A percentile compares a stretch with the other conserved stretches of the same genome.
phyloP scores from a whole-genome alignment of 1,284 basidiomycete species.

The Grifola frondosa region DNA sequence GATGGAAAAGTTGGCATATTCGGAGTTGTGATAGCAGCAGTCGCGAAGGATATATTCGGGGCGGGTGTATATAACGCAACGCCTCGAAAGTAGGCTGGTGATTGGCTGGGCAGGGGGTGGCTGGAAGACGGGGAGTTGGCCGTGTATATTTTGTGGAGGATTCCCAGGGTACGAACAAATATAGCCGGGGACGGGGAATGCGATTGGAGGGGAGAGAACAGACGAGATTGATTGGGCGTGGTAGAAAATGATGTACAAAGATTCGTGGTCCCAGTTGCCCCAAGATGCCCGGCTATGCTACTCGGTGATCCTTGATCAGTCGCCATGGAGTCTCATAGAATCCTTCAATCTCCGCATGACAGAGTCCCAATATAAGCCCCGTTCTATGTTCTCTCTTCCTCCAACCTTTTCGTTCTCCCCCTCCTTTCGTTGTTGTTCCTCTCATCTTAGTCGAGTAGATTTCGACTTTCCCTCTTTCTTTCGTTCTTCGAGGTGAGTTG shows the following conservation, averaged over 20 bases:
- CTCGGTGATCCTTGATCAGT: conserved; percentile 23
- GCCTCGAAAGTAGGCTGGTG: conserved; percentile 2
- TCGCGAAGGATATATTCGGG: conserved; percentile 15
- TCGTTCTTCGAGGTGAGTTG: conserved; percentile 47
- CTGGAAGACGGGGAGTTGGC: background rate
- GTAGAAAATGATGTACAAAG: no score
- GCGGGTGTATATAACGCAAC: background rate
- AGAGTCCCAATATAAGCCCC: conserved; percentile 16
- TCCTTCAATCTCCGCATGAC: conserved; percentile 14
- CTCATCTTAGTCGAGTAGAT: conserved; percentile 59
- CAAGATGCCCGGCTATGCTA: conserved; percentile 1
- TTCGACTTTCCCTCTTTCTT: conserved; percentile 50
- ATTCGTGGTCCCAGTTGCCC: no score
- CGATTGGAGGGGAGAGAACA: no score
- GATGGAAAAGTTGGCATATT: background rate
- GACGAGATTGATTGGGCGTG: no score
- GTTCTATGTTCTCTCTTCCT: conserved; percentile 25
- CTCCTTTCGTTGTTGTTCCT: conserved; percentile 42
- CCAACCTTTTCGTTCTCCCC: conserved; percentile 32
- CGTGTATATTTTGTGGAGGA: no score
- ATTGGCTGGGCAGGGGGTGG: conserved; percentile 12
- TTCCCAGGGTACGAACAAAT: no score
- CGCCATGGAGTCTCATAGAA: conserved; percentile 33
- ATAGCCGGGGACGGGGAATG: no score
- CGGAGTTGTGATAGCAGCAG: conserved; percentile 27